Base-by-base conservation (phyloP, 2,329 filamentous ascomycete species). In the Colletotrichum sp. region DNA sequence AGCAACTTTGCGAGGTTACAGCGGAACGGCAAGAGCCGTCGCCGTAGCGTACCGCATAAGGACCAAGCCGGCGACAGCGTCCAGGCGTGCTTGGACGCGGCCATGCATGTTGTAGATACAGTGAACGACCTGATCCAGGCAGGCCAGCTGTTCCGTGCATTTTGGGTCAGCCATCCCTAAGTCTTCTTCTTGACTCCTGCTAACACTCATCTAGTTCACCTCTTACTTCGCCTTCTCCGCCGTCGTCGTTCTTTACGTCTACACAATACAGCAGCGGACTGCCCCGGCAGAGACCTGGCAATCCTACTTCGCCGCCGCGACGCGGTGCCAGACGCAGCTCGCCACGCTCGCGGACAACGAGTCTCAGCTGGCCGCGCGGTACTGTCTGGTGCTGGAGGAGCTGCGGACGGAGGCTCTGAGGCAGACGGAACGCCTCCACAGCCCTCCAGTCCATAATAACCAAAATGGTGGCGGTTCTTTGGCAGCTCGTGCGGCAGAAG, bases 211-310 rank as follows among this genome's bases (percentile, higher is more conserved):
- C 1, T 1, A 84, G 83, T 84, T 85, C 60, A 83, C 81, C 1
- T 85, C 86, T 28, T 88, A 89, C 70, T 86, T 86, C 68, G 86
- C 84, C 2, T 89, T 88, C 60, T 87, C 82, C 15, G 87, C 87
- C 1, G 84, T 87, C 4, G 85, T 87, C 2, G 82, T 88, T 1
- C 79, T 88, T 4, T 88, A 88, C 71, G 84, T 88, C 6, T 86
- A 86, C 57, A 83, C 84, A 6, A 88, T 88, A 12, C 87, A 87
- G 57, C 80, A 85, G 36, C 77, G 82, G 2, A 77, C 80, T 6
- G 75, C 79, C 5, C 78, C 80, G 4, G 76, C 80, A 39, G 80
- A 81, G 30, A 79, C 78, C 3, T 84, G 83, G 72, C 75, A 80
- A 6, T 69, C 72, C 0, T 83, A 84, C 32, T 84, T 88, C 21